A percentile compares a stretch with the other conserved stretches of the same genome.
Conservation (phyloP, 2,329 filamentous ascomycete genomes). For the Fusarium fujikuroi region DNA sequence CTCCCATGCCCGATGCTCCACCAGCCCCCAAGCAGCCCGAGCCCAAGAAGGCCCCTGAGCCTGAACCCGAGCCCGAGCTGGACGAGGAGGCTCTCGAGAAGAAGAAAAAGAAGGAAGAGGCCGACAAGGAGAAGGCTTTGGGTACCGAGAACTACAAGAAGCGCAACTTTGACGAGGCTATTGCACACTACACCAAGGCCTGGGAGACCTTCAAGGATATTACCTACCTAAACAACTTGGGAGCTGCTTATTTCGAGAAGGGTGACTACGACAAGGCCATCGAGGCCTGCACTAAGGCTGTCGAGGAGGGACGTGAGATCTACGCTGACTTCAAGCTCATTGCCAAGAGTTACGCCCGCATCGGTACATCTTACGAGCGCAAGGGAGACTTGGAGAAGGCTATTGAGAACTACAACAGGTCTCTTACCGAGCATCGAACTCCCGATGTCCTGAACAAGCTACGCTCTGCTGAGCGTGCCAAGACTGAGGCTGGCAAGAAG, state of each 20-base stretch:
- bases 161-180: conserved; percentile 93
- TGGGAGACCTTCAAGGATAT: conserved; percentile 98
- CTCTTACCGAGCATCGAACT: conserved; percentile 95
- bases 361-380: conserved; percentile 94
- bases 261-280: conserved; percentile 91
- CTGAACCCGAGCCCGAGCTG: conserved; percentile 74
- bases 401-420: conserved; percentile 90
- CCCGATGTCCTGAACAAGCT: conserved; percentile 95
- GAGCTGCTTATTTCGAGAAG: conserved; percentile 95
- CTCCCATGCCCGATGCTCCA: conserved; percentile 79
- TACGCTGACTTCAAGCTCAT: conserved; percentile 98
- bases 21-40: conserved; percentile 53
- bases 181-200: conserved; percentile 92
- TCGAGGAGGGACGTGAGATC: conserved; percentile 88
- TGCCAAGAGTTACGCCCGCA: conserved; percentile 96
- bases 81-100: conserved; percentile 87
- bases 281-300: conserved; percentile 85
- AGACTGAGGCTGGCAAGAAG: conserved; percentile 77
- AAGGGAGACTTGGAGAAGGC: conserved; percentile 81
- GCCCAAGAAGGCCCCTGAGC: conserved; percentile 66
- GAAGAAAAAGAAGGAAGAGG: conserved; percentile 90
- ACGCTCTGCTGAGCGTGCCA: conserved; percentile 86
- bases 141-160: conserved; percentile 99
- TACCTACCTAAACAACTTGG: conserved; percentile 96
- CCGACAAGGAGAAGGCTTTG: conserved; percentile 92